These are phyloP conservation scores for Xylona heveae DNA, from an alignment of 495 filamentous ascomycete genomes.

Conservation along the genomic window DNA sequence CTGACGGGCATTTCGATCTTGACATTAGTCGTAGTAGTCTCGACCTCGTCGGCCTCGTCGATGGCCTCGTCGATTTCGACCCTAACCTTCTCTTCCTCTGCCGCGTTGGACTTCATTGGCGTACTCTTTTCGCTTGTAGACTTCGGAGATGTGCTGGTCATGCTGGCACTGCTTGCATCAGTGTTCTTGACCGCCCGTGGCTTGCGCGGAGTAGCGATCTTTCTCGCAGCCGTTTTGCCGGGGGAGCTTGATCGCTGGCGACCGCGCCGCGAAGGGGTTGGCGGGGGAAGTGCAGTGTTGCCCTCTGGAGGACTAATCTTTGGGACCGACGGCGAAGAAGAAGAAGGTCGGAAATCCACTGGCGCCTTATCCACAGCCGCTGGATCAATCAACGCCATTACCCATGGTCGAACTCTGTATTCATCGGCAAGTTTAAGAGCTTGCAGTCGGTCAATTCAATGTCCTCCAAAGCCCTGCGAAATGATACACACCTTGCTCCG, in stretches of 20 bases:
- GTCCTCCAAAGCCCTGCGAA: slow-evolving; percentile 1
- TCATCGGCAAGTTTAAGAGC: slow-evolving; percentile 73
- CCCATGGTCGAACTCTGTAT: slow-evolving; percentile 67
- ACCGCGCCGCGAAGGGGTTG: slow-evolving; percentile 21
- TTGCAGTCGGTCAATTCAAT: slow-evolving; percentile 12
- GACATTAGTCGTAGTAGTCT: slow-evolving; percentile 54
- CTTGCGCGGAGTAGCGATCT: slow-evolving; percentile 47
- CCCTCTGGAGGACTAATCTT: neutral
- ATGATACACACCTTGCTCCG: slow-evolving; percentile 42
- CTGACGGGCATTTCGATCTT: slow-evolving; percentile 54
- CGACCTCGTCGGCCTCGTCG: slow-evolving; percentile 33
- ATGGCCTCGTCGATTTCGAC: slow-evolving; percentile 40
- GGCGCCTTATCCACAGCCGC: slow-evolving; percentile 35
- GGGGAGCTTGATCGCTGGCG: slow-evolving; percentile 37
- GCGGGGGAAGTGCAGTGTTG: slow-evolving; percentile 13
- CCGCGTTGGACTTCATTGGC: slow-evolving; percentile 22
- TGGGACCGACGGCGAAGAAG: neutral
- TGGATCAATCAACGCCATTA: slow-evolving; percentile 70
- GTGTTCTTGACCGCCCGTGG: slow-evolving; percentile 35
- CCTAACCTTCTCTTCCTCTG: slow-evolving; percentile 28
- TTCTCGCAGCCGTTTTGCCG: slow-evolving; percentile 25
- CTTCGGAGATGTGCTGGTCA: too few relatives aligned
- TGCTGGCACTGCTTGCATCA: too few relatives aligned
- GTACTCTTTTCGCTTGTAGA: too few relatives aligned
- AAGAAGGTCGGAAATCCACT: slow-evolving; percentile 13